Evolutionary conservation across 1,284 basidiomycete genomes (phyloP), one percentile per base, ranked within the genome.

Genomic region (Mycosarcoma maydis): DNA sequence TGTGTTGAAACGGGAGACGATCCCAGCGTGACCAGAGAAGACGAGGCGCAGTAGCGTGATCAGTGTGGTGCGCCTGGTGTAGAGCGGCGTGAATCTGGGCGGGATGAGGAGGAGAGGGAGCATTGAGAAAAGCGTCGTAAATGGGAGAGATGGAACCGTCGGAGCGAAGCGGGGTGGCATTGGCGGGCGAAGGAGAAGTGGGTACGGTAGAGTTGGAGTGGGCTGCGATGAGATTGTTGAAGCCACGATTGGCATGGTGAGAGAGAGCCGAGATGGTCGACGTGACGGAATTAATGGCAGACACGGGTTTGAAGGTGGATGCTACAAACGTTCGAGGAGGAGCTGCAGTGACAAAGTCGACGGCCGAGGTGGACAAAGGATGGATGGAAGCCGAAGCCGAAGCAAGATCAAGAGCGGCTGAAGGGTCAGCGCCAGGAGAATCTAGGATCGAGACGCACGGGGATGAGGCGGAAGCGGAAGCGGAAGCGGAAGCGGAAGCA

Each of bases 1-100:
- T 41, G 4, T 34, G 24, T 3, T 45, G 43, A 32, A 56, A 30
- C 1, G 52, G 39, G 13, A 70, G 39, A 20, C 49, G 51, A 29
- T 70, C 67, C 67, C 67, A 70, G 29, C 55, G 67, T 10, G 60
- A 65, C 67, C 67, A 70, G 14, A 60, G 52, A 2, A 70, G 36
- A 13, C 27, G 48, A 13, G 55, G 47, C 10, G 24, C 29, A 13
- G 53, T 13, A 22, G 34, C 32, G 2, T 9, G 17, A 2, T 17
- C 38, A 5, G 40, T 14, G 7, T 41, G 16, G 3, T 34, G 22
- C 1, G 46, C 44, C 6, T 30, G n/a, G 30, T 30, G 26, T 23
- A 64, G 37, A 20, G 61, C 61, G 8, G 61, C 54, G 17, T 54
- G 33, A 17, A 61, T 57, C 36, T 45, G 36, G 14, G 29, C 33